These are phyloP conservation scores for Biscogniauxia marginata DNA, from an alignment of 2,329 filamentous ascomycete genomes.

Conservation along the genomic window DNA sequence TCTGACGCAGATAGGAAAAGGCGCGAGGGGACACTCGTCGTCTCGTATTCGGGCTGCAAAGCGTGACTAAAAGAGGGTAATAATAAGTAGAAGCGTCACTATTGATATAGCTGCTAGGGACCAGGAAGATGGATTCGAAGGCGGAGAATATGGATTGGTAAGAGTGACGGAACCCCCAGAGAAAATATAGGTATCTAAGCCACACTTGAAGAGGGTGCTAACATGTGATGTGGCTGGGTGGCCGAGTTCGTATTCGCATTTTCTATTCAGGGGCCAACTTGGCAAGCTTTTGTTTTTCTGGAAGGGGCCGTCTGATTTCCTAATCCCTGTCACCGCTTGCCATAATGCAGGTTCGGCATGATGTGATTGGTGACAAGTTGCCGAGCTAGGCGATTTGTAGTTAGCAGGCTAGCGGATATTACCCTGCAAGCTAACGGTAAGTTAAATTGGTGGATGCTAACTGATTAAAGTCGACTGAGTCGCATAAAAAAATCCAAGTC, in stretches of 20 bases:
- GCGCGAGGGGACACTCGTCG: too few species aligned
- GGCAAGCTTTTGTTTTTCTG: neutral
- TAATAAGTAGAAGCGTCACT: too few species aligned
- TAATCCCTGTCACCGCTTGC: slow-evolving; percentile 15
- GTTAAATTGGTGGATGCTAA: slow-evolving; percentile 19
- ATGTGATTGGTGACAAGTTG: slow-evolving; percentile 10
- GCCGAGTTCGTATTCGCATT: slow-evolving; percentile 25
- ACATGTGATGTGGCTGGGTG: slow-evolving; percentile 15
- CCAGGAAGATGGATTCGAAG: too few species aligned
- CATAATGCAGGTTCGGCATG: slow-evolving; percentile 15
- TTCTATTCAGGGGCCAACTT: neutral
- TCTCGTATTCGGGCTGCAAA: neutral
- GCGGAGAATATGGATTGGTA: too few species aligned
- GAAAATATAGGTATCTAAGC: neutral
- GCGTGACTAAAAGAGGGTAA: too few species aligned
- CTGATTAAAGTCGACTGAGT: slow-evolving; percentile 7
- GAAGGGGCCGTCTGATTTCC: too few species aligned
- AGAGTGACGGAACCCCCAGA: too few species aligned
- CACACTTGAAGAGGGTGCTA: neutral
- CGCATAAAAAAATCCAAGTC: slow-evolving; percentile 1
- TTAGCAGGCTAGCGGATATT: slow-evolving; percentile 14
- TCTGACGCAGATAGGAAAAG: too few species aligned
- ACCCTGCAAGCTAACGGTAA: slow-evolving; percentile 5
- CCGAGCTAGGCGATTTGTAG: slow-evolving; percentile 9
- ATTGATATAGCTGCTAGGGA: too few species aligned